Percentiles rank a stretch among this genome's conserved stretches.
Conservation (phyloP, 805 yeast species). For the Kregervanrija pseudodelftensis region DNA sequence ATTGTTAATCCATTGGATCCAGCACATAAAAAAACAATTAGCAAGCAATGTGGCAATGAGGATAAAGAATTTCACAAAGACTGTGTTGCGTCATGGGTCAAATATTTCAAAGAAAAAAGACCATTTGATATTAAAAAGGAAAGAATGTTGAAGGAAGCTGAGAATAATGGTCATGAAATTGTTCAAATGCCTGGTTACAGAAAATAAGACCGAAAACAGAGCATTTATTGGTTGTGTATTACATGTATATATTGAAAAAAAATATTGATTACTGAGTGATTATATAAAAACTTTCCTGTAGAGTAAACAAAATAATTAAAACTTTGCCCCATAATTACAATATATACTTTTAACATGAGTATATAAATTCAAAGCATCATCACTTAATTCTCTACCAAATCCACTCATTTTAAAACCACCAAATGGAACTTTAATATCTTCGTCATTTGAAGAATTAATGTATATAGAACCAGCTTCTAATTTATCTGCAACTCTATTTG, state of each 20-base stretch:
- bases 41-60: slow-evolving; percentile 48
- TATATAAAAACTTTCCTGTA: no score
- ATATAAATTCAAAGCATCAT: slow-evolving; percentile 61
- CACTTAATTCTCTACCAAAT: slow-evolving; percentile 75
- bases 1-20: slow-evolving; percentile 67
- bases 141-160: slow-evolving; percentile 60
- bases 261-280: no score
- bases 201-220: slow-evolving; percentile 6
- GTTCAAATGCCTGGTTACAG: slow-evolving; percentile 23
- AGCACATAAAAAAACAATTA: slow-evolving; percentile 30
- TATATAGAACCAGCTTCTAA: slow-evolving; percentile 64
- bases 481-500: slow-evolving; percentile 41
- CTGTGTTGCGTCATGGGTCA: slow-evolving; percentile 83
- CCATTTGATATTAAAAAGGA: slow-evolving; percentile 68
- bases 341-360: slow-evolving; percentile 70
- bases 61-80: slow-evolving; percentile 57
- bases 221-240: not conserved
- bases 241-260: no score
- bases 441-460: slow-evolving; percentile 63
- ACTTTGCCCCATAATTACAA: slow-evolving; percentile 38
- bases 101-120: slow-evolving; percentile 86
- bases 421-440: slow-evolving; percentile 61
- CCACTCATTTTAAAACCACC: slow-evolving; percentile 81
- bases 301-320: slow-evolving; percentile 5
- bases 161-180: slow-evolving; percentile 52